These are phyloP conservation scores for Rhynchosporium secalis DNA, from an alignment of 2,329 filamentous ascomycete species.

Conservation along the genomic window DNA sequence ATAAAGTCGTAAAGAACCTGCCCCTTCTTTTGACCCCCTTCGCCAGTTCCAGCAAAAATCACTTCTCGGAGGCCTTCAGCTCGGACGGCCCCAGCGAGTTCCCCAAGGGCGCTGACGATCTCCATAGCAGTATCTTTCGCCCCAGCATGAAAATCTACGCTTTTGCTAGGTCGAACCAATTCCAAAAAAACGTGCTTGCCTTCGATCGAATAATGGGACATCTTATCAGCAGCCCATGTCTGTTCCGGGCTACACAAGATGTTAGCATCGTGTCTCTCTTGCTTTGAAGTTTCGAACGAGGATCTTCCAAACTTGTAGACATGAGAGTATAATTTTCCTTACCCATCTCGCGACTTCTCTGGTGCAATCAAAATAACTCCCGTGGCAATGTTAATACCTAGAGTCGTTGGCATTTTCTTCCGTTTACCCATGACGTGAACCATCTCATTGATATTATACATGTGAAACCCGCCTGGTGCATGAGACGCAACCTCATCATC, in stretches of 20 bases:
- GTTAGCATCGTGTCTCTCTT: background rate
- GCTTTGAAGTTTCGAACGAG: background rate
- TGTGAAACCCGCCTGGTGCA: constrained; percentile 80
- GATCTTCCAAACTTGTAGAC: background rate
- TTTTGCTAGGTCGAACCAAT: constrained; percentile 87
- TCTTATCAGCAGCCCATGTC: constrained; percentile 91
- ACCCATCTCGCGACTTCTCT: constrained; percentile 74
- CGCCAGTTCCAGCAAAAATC: constrained; percentile 72
- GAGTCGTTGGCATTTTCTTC: constrained; percentile 96
- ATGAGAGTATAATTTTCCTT: background rate
- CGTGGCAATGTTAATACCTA: constrained; percentile 89
- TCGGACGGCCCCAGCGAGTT: constrained; percentile 81
- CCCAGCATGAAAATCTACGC: constrained; percentile 93
- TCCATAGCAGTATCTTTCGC: constrained; percentile 96
- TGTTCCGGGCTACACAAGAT: constrained; percentile 63
- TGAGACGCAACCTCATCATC: constrained; percentile 47
- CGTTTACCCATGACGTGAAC: constrained; percentile 94
- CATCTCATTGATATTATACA: constrained; percentile 98
- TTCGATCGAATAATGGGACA: constrained; percentile 97
- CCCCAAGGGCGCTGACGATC: constrained; percentile 83
- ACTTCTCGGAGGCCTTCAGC: constrained; percentile 86
- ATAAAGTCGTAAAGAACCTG: constrained; percentile 92
- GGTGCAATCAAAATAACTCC: constrained; percentile 89
- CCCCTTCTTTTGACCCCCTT: constrained; percentile 71
- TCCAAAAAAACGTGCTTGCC: constrained; percentile 98